Evolutionary conservation across 2,329 filamentous ascomycete genomes (phyloP), one percentile per base, ranked within the genome.

Genomic region (Sclerotinia nivalis): DNA sequence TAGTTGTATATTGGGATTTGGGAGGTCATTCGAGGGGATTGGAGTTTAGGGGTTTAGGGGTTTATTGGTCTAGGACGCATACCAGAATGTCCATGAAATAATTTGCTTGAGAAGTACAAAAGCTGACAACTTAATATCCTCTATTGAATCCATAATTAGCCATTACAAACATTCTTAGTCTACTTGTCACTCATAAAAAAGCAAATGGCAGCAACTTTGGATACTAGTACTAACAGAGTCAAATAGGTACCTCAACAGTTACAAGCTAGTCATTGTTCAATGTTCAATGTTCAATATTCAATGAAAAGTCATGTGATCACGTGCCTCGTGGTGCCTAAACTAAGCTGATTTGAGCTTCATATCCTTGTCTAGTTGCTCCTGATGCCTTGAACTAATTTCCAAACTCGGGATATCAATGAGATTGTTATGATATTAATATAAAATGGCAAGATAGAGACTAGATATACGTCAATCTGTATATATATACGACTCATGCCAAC

Each of bases 1-100:
- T 89, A 70, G 47, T 72, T 75, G 65, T 55, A 49, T 56, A 55
- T 50, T 66, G 52, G 43, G 49, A 66, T n/a, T 31, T 45, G 45
- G 50, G 25, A 34, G 50, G 47, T 28, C 12, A 20, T 40, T 40
- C 49, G 15, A 43, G 28, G 50, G 59, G 10, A 47, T 28, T 2
- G n/a, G 66, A n/a, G 68, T 40, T 37, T 54, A 31, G 54, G 37
- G 18, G 68, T 40, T 37, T 54, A 31, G 54, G 37, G 18, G 50
- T 58, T 56, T 45, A 22, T 54, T 55, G 49, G 49, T 25, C 37
- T 43, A 54, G 34, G 62, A 28, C 28, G 12, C 25, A 64, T 20
- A 28, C n/a, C n/a, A 34, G 61, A 52, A 40, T 65, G 61, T 20
- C 31, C n/a, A 40, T 28, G 47, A 40, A 40, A 43, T 47, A 25